Percentiles rank a stretch among this genome's conserved stretches.
Conservation (phyloP, 2,329 filamentous ascomycete species). For the Talaromyces sp. region DNA sequence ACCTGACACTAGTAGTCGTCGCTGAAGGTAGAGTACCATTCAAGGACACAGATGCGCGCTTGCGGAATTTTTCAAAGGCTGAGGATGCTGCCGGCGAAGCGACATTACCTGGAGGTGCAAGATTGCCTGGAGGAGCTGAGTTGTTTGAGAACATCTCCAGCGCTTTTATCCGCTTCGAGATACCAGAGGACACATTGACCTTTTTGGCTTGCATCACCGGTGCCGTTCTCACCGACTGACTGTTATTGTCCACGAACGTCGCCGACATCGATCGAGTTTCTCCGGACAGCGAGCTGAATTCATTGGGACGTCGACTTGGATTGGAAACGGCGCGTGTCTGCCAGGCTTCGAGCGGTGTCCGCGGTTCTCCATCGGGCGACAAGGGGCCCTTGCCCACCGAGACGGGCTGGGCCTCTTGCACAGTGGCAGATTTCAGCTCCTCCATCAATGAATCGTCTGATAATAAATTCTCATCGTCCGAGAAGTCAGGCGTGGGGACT, state of each 20-base stretch:
- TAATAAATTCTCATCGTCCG: constrained; percentile 44
- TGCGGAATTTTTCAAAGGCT: constrained; percentile 53
- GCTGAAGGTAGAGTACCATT: constrained; percentile 28
- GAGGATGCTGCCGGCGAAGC: constrained; percentile 56
- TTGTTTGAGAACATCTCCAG: constrained; percentile 72
- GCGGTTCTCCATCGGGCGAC: constrained; percentile 50
- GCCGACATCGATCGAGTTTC: constrained; percentile 42
- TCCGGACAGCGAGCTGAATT: constrained; percentile 33
- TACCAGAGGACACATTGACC: constrained; percentile 80
- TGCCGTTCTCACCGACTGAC: constrained; percentile 28
- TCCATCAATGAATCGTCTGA: constrained; percentile 78
- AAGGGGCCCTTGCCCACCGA: constrained; percentile 80
- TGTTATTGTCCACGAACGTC: constrained; percentile 31
- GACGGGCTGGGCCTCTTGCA: constrained; percentile 80
- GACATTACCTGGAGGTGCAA: constrained; percentile 22
- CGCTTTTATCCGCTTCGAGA: constrained; percentile 91
- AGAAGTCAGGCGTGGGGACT: constrained; percentile 39
- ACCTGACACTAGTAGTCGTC: constrained; percentile 26
- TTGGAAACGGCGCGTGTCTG: constrained; percentile 43
- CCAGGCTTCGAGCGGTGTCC: constrained; percentile 32
- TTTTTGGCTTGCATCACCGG: constrained; percentile 65
- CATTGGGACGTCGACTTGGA: constrained; percentile 32
- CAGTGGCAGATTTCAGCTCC: constrained; percentile 75
- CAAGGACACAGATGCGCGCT: constrained; percentile 41
- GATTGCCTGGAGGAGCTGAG: constrained; percentile 28